Evolutionary conservation across 352 stramenopile genomes (phyloP).

Genomic region (Globisporangium camurandrum): DNA sequence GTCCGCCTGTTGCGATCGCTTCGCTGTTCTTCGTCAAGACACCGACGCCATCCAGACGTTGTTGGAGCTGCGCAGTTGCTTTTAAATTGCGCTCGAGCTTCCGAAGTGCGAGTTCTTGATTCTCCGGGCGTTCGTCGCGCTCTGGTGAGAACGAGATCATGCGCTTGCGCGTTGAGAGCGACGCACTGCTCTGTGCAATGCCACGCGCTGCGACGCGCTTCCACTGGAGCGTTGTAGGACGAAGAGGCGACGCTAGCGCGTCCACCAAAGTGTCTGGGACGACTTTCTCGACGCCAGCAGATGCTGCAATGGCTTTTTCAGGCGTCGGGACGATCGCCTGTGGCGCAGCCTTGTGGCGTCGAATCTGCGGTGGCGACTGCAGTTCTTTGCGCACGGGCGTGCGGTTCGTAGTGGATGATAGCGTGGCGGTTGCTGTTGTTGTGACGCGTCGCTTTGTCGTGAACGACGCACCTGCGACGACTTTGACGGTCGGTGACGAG

Average conservation of each 20-base stretch:
- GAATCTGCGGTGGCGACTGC: slow-evolving; percentile 14
- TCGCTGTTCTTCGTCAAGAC: slow-evolving; percentile 4
- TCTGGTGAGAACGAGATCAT: slow-evolving; percentile 81
- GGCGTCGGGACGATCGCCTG: slow-evolving; percentile 20
- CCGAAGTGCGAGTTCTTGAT: slow-evolving; percentile 37
- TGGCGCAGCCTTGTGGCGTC: slow-evolving; percentile 10
- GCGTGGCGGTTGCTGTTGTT: slow-evolving; percentile 11
- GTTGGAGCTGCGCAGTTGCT: slow-evolving; percentile 57
- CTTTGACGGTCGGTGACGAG: background rate
- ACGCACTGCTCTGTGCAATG: slow-evolving; percentile 70
- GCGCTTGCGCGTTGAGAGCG: slow-evolving; percentile 52
- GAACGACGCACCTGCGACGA: slow-evolving; percentile 23
- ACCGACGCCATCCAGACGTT: slow-evolving; percentile 37
- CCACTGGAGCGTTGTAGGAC: background rate
- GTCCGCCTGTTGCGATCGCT: slow-evolving; percentile 8
- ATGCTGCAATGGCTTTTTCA: slow-evolving; percentile 16
- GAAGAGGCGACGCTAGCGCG: no score
- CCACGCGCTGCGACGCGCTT: slow-evolving; percentile 25
- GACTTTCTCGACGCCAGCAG: slow-evolving; percentile 5
- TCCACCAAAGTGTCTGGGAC: background rate
- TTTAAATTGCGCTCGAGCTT: slow-evolving; percentile 71
- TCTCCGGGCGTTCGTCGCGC: slow-evolving; percentile 42
- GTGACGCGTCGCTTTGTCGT: slow-evolving; percentile 10
- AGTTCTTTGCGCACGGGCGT: slow-evolving; percentile 38
- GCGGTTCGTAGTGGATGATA: no score